Evolutionary conservation across 2,329 filamentous ascomycete genomes (phyloP).

Genomic region (Fusarium humuli): DNA sequence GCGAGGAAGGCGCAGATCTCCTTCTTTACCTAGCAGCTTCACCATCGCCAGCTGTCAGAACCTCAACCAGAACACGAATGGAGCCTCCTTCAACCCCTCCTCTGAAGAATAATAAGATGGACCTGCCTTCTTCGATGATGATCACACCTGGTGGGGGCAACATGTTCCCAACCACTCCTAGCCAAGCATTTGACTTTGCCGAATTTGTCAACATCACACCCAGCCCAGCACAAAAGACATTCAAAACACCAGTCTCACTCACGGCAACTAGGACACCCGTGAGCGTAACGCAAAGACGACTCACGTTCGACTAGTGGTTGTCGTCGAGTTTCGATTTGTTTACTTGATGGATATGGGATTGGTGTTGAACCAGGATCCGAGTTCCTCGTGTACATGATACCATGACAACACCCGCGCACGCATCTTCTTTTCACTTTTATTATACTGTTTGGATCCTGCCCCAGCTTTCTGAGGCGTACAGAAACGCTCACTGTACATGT

Average conservation of each 20-base stretch:
- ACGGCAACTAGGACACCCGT: conserved; percentile 64
- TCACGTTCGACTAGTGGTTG: conserved; percentile 82
- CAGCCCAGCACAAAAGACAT: conserved; percentile 89
- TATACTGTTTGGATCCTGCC: conserved; percentile 30
- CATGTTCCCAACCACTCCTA: conserved; percentile 80
- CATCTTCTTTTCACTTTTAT: conserved; percentile 17
- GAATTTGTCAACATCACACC: conserved; percentile 99
- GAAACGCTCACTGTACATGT: conserved; percentile 29
- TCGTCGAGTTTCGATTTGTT: conserved; percentile 27
- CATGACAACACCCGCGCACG: conserved; percentile 46
- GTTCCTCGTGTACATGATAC: conserved; percentile 53
- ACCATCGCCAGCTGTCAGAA: conserved; percentile 81
- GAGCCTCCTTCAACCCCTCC: conserved; percentile 82
- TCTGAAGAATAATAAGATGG: conserved; percentile 73
- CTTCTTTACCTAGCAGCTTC: conserved; percentile 90
- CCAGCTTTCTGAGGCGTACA: conserved; percentile 32
- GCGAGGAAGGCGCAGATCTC: conserved; percentile 84
- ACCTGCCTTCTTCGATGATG: conserved; percentile 86
- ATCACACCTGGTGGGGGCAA: conserved; percentile 81
- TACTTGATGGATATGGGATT: conserved; percentile 5
- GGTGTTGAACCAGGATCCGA: conserved; percentile 24
- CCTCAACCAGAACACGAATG: conserved; percentile 61
- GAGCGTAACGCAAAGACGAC: conserved; percentile 76
- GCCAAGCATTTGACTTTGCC: conserved; percentile 88
- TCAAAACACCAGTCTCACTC: conserved; percentile 80